These are phyloP conservation scores for Lachnellula suecica DNA, from an alignment of 2,329 filamentous ascomycete species.

Conservation along the genomic window DNA sequence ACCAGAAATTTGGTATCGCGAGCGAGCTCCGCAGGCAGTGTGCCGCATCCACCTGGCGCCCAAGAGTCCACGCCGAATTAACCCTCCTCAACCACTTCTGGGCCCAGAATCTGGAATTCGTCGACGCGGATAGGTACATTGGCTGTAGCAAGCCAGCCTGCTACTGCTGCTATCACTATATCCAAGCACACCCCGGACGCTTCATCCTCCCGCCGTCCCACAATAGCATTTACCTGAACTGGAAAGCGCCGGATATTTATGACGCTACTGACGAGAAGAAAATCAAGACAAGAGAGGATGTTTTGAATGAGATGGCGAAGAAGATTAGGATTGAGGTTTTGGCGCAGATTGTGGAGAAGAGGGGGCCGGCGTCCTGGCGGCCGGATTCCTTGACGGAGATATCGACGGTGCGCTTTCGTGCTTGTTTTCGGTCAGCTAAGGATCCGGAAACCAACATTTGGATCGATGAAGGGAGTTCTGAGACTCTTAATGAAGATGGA, in stretches of 20 bases:
- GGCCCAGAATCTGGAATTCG: constrained; percentile 4
- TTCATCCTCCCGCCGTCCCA: constrained; percentile 29
- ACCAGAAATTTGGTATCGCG: constrained; percentile 15
- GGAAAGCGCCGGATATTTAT: constrained; percentile 27
- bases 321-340: constrained; percentile 25
- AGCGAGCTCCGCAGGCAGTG: not conserved
- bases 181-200: constrained; percentile 29
- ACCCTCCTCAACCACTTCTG: constrained; percentile 10
- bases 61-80: constrained; percentile 15
- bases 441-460: no score
- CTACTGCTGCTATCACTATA: constrained; percentile 28
- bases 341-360: constrained; percentile 24
- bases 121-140: constrained; percentile 12
- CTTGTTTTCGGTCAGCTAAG: no score
- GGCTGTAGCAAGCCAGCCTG: constrained; percentile 18
- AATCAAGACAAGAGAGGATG: constrained; percentile 19
- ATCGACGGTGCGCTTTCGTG: no score
- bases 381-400: constrained; percentile 29
- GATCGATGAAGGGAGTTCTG: no score
- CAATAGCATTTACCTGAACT: constrained; percentile 31
- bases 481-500: no score
- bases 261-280: constrained; percentile 5
- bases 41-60: constrained; percentile 9
- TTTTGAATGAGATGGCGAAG: constrained; percentile 30
- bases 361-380: constrained; percentile 20